A percentile compares a stretch with the other conserved stretches of the same genome.
phyloP scores from a whole-genome alignment of 768 basidiomycete species.

The Leucosporidium creatinivorum region DNA sequence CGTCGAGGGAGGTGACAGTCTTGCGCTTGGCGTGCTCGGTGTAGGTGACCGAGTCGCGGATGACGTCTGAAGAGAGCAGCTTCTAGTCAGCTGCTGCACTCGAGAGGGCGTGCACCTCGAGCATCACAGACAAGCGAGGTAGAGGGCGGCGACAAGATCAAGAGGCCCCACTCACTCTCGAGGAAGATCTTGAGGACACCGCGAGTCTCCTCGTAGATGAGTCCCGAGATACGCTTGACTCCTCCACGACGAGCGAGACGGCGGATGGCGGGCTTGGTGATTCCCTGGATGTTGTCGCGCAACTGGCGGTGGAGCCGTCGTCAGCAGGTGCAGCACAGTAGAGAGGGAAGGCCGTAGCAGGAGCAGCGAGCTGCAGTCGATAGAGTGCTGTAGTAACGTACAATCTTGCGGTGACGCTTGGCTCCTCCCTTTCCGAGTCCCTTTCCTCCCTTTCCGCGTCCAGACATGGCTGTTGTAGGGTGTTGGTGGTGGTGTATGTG shows the following conservation, averaged over 20 bases:
- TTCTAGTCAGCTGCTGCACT: background rate
- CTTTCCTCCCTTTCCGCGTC: slow-evolving; percentile 74
- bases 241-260: slow-evolving; percentile 95
- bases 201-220: slow-evolving; percentile 89
- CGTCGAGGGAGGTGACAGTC: slow-evolving; percentile 91
- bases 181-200: slow-evolving; percentile 93
- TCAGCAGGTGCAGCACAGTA: too few species aligned
- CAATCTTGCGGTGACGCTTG: slow-evolving; percentile 89
- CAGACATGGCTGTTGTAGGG: slow-evolving; percentile 58
- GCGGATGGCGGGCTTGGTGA: slow-evolving; percentile 82
- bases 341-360: slow-evolving; percentile 3
- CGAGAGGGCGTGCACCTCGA: background rate
- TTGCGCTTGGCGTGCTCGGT: slow-evolving; percentile 90
- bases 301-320: slow-evolving; percentile 38
- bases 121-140: background rate
- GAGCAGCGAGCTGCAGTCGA: too few species aligned
- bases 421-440: slow-evolving; percentile 96
- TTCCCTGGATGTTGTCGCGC: slow-evolving; percentile 55
- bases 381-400: too few species aligned
- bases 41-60: slow-evolving; percentile 95
- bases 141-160: too few species aligned
- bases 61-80: slow-evolving; percentile 48
- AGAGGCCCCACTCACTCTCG: slow-evolving; percentile 47
- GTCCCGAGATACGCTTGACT: slow-evolving; percentile 91
- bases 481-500: too few species aligned